Conservation (phyloP, 2,329 filamentous ascomycete species). For the Canariomyces notabilis region DNA sequence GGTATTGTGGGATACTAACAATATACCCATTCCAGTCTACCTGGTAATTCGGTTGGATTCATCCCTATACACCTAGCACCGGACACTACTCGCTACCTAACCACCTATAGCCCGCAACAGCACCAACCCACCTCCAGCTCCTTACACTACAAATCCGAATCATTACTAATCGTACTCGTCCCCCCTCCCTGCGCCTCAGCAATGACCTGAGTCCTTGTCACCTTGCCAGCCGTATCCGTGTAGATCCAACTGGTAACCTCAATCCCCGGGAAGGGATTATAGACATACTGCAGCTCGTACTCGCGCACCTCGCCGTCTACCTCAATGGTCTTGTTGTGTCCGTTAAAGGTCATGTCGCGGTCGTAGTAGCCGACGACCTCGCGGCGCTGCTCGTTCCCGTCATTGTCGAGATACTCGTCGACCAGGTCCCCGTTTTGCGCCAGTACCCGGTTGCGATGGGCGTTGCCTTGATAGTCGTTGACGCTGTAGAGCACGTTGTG, state of each 20-base stretch:
- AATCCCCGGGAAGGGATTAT: constrained; percentile 45
- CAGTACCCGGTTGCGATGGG: constrained; percentile 52
- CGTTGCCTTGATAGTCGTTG: constrained; percentile 54
- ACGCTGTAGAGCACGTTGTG: constrained; percentile 57
- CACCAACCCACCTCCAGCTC: too few relatives aligned
- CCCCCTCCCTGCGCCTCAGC: constrained; percentile 50
- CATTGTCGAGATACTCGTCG: constrained; percentile 50
- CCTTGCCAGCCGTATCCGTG: constrained; percentile 40
- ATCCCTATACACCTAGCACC: too few relatives aligned
- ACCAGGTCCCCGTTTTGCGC: constrained; percentile 51
- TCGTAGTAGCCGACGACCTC: constrained; percentile 45
- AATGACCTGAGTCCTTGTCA: constrained; percentile 47
- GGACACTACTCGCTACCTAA: too few relatives aligned
- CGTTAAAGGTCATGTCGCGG: constrained; percentile 50
- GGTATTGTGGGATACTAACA: too few relatives aligned
- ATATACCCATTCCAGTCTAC: too few relatives aligned
- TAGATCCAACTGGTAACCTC: constrained; percentile 45
- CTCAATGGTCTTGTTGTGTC: constrained; percentile 44
- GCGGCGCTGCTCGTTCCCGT: constrained; percentile 41
- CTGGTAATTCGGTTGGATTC: too few relatives aligned
- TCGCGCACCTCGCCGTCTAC: constrained; percentile 40
- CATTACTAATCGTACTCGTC: constrained; percentile 45
- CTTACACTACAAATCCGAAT: constrained; percentile 23
- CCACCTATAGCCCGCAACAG: too few relatives aligned
- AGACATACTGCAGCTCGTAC: constrained; percentile 49